phyloP scores from a whole-genome alignment of 1,284 basidiomycete genomes.

The Sporisorium exsertum region DNA sequence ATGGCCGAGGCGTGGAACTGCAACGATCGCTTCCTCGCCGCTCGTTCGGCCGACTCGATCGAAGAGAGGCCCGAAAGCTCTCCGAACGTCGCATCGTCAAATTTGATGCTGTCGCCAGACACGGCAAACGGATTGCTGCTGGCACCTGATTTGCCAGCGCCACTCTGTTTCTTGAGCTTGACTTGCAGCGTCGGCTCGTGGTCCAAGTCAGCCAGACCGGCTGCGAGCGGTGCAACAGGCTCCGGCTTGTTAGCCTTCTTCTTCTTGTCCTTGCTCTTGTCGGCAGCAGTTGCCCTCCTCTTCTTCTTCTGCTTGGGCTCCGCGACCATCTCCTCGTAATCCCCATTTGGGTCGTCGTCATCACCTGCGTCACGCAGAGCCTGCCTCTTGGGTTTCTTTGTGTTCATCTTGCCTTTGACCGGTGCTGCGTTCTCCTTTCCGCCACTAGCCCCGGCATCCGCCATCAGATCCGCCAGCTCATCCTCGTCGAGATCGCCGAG shows the following conservation, averaged over 20 bases:
- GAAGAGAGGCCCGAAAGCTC: constrained; percentile 60
- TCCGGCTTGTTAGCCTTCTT: constrained; percentile 33
- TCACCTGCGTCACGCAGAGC: constrained; percentile 2
- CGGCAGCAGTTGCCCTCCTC: constrained; percentile 1
- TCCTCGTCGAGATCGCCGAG: constrained; percentile 57
- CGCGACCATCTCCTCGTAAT: neutral
- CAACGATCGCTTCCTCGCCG: constrained; percentile 52
- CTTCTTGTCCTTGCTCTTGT: constrained; percentile 16
- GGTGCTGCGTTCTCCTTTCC: constrained; percentile 49
- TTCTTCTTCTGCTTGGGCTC: constrained; percentile 28
- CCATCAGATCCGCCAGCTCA: constrained; percentile 53
- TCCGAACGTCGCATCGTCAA: constrained; percentile 56
- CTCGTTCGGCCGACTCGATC: constrained; percentile 61
- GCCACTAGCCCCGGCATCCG: constrained; percentile 44
- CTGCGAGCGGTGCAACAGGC: constrained; percentile 49
- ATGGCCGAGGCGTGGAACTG: constrained; percentile 66
- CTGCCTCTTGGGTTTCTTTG: constrained; percentile 26
- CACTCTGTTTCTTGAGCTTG: constrained; percentile 44
- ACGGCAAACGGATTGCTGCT: constrained; percentile 42
- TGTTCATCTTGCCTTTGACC: constrained; percentile 16
- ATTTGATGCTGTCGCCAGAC: constrained; percentile 16
- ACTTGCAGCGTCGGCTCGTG: constrained; percentile 42
- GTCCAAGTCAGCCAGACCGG: constrained; percentile 44
- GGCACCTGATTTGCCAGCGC: neutral
- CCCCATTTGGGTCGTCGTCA: constrained; percentile 15